Evolutionary conservation across 2,329 filamentous ascomycete species (phyloP), one percentile per base, ranked within the genome.

Genomic region (Clarireedia homoeocarpa): DNA sequence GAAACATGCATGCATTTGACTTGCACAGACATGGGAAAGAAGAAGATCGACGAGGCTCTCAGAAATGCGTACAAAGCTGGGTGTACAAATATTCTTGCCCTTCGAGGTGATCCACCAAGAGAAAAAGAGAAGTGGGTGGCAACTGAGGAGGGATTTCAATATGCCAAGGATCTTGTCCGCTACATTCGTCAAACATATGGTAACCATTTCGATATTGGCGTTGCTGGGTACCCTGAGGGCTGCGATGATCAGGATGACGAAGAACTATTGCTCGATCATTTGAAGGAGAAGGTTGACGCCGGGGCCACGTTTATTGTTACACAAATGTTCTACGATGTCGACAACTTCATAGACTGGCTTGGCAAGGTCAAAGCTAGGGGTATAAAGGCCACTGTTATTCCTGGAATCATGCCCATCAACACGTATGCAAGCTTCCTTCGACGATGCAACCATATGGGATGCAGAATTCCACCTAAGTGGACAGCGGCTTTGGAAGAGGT

Each of bases 1-100:
- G 94, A 99, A 76, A 97, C 94, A 6, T 97, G 92, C 74, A 99
- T 99, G 94, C 94, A 99, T 71, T 77, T 99, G 66, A 99, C 94
- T 3, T 99, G 94, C 73, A 99, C 94, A 54, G 94, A 97, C 72
- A 99, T 99, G 94, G 91, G 90, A 58, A 83, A 84, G 64, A 88
- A 89, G 51, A 95, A 91, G 73, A 88, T 99, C 68, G 91, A 97
- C 67, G 84, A 89, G 55, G 94, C 94, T 5, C 80, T 99, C 53
- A 82, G 84, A 65, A 86, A 86, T 64, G 94, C 94, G 12, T 96
- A 96, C 77, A 91, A 92, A 71, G 85, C 92, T 38, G 94, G 94
- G 59, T 99, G 94, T 77, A 96, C 91, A 59, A 99, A 99, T 72
- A 99, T 99, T 62, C 78, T 99, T 40, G 94, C 94, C 6, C 80